phyloP scores from a whole-genome alignment of 768 basidiomycete genomes.

The Chlorophyllum brunneum region DNA sequence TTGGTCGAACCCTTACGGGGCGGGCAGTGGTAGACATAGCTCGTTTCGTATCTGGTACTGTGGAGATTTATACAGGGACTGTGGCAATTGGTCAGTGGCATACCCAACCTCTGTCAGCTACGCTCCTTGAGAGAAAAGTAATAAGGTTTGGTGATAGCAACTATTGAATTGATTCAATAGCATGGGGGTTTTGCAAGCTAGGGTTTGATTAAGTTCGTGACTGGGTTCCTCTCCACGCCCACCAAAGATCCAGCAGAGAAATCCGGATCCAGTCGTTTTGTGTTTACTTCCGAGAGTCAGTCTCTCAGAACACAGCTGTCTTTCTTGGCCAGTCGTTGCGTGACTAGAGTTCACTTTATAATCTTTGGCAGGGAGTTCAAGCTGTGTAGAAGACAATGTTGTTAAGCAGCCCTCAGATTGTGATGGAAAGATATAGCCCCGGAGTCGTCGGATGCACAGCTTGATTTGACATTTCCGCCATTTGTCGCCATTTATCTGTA shows the following conservation, averaged over 20 bases:
- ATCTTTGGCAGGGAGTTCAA: too few species aligned
- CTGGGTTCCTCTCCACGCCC: neutral
- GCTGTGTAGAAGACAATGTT: too few species aligned
- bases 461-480: neutral
- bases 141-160: neutral
- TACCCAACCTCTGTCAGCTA: too few species aligned
- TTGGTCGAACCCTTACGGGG: too few species aligned
- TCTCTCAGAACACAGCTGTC: neutral
- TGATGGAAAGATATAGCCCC: constrained; percentile 2
- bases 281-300: neutral
- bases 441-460: neutral
- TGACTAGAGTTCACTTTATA: too few species aligned
- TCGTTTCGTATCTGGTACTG: too few species aligned
- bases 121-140: too few species aligned
- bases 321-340: too few species aligned
- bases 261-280: constrained; percentile 2
- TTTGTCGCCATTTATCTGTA: too few species aligned
- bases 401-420: neutral
- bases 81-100: too few species aligned
- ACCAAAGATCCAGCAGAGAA: neutral
- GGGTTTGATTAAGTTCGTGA: neutral
- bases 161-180: neutral
- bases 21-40: too few species aligned
- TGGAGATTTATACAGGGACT: too few species aligned
- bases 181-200: neutral